Conservation (phyloP, 2,329 filamentous ascomycete genomes). For the Diaporthe vexans region DNA sequence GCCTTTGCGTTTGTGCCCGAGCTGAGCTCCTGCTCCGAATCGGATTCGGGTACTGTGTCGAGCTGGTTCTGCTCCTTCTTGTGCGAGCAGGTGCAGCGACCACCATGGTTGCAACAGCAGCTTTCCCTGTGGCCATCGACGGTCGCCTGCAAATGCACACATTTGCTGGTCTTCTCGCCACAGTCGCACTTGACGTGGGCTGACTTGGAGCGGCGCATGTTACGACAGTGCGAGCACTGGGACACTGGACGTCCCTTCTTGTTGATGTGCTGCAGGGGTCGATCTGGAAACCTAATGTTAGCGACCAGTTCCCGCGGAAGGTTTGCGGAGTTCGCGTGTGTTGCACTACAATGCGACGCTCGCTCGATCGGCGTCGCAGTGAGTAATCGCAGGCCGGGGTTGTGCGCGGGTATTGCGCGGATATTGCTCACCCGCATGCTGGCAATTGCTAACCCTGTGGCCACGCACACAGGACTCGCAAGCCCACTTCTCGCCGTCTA, state of each 20-base stretch:
- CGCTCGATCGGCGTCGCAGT: slow-evolving; percentile 4
- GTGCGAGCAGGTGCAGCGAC: slow-evolving; percentile 73
- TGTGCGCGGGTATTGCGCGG: slow-evolving; percentile 45
- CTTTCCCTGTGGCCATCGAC: slow-evolving; percentile 73
- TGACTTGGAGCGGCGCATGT: slow-evolving; percentile 94
- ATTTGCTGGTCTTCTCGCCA: slow-evolving; percentile 88
- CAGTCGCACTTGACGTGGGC: slow-evolving; percentile 98
- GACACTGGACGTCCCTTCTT: slow-evolving; percentile 98
- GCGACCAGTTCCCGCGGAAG: slow-evolving; percentile 7
- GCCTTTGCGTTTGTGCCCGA: slow-evolving; percentile 54
- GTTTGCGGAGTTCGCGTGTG: background rate
- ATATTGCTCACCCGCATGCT: slow-evolving; percentile 85
- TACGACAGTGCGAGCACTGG: slow-evolving; percentile 97
- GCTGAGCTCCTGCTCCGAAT: slow-evolving; percentile 62
- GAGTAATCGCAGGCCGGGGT: slow-evolving; percentile 12
- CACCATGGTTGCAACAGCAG: slow-evolving; percentile 79
- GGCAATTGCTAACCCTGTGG: slow-evolving; percentile 98
- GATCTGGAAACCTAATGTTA: slow-evolving; percentile 70
- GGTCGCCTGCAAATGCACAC: slow-evolving; percentile 70
- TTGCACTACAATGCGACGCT: slow-evolving; percentile 38
- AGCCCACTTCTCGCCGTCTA: slow-evolving; percentile 97
- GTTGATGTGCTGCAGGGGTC: slow-evolving; percentile 92
- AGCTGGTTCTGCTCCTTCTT: slow-evolving; percentile 72
- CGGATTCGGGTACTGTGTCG: slow-evolving; percentile 75
- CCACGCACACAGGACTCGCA: slow-evolving; percentile 98